Percentiles rank a stretch among this genome's conserved stretches.
Evolutionary conservation across 306 rosid species (phyloP).

Genomic region (Canavalia ensiformis): DNA sequence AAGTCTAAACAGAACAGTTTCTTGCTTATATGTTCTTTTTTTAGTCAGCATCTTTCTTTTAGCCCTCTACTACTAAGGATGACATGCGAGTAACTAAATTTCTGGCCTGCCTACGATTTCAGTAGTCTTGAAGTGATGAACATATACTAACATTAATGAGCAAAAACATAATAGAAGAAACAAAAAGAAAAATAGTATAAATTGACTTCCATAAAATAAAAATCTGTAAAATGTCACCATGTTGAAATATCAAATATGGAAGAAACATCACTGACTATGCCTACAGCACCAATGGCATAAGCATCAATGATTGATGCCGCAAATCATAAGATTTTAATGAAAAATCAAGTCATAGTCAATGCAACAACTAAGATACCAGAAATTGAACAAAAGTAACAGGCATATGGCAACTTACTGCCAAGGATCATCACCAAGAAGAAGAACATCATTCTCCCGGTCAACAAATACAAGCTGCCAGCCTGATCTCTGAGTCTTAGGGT

Average conservation of each 20-base stretch:
- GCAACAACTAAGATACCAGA: conserved; percentile 1
- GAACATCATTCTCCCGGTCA: conserved; percentile 94
- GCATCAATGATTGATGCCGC: background rate
- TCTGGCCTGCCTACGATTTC: background rate
- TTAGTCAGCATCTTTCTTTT: background rate
- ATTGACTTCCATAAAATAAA: background rate
- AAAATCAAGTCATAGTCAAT: conserved; percentile 9
- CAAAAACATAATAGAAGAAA: background rate
- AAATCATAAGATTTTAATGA: conserved; percentile 7
- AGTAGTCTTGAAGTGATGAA: conserved; percentile 13
- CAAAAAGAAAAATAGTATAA: background rate
- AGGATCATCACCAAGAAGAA: conserved; percentile 94
- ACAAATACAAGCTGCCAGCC: conserved; percentile 99
- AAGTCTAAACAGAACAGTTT: background rate
- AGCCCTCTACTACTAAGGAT: background rate
- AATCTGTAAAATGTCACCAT: background rate
- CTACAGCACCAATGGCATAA: conserved; percentile 8
- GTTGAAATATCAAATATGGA: background rate
- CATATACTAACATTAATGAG: background rate
- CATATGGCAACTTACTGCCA: conserved; percentile 74
- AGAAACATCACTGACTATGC: background rate
- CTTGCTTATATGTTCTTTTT: background rate
- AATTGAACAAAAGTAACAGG: background rate
- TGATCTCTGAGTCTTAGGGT: conserved; percentile 94
- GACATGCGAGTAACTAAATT: background rate